Percentiles rank a stretch among this genome's conserved stretches.
These are phyloP conservation scores for Starmerella bombicola DNA, from an alignment of 805 yeast species.

Conservation along the genomic window DNA sequence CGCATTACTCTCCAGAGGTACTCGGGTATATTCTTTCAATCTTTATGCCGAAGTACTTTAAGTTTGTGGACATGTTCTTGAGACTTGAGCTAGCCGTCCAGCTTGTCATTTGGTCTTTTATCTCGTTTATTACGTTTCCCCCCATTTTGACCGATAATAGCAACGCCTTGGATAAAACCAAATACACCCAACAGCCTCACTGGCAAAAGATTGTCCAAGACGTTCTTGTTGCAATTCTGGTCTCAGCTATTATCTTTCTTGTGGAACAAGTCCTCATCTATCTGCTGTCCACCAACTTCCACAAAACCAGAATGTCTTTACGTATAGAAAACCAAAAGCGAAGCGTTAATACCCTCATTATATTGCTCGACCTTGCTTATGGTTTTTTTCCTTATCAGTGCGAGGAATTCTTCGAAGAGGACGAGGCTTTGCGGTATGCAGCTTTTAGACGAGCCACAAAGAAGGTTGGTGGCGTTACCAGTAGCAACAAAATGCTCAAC, in stretches of 20 bases:
- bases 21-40: slow-evolving; percentile 26
- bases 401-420: slow-evolving; percentile 31
- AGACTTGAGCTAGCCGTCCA: slow-evolving; percentile 30
- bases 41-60: slow-evolving; percentile 26
- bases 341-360: slow-evolving; percentile 24
- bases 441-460: slow-evolving; percentile 17
- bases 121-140: slow-evolving; percentile 30
- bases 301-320: slow-evolving; percentile 30
- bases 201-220: slow-evolving; percentile 31
- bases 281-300: slow-evolving; percentile 31
- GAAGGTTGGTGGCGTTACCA: neutral
- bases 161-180: slow-evolving; percentile 14
- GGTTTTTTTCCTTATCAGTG: slow-evolving; percentile 28
- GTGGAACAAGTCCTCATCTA: slow-evolving; percentile 31
- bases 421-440: slow-evolving; percentile 24
- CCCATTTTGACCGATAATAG: slow-evolving; percentile 27
- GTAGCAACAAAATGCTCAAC: slow-evolving; percentile 16
- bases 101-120: slow-evolving; percentile 28
- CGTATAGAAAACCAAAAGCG: slow-evolving; percentile 31
- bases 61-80: slow-evolving; percentile 25
- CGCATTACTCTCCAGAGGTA: slow-evolving; percentile 28
- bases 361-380: slow-evolving; percentile 27
- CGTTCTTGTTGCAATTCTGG: slow-evolving; percentile 30
- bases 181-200: slow-evolving; percentile 18
- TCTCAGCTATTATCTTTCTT: slow-evolving; percentile 29